Evolutionary conservation across 208 protist genomes (phyloP).

Genomic region (Leishmania amazonensis): DNA sequence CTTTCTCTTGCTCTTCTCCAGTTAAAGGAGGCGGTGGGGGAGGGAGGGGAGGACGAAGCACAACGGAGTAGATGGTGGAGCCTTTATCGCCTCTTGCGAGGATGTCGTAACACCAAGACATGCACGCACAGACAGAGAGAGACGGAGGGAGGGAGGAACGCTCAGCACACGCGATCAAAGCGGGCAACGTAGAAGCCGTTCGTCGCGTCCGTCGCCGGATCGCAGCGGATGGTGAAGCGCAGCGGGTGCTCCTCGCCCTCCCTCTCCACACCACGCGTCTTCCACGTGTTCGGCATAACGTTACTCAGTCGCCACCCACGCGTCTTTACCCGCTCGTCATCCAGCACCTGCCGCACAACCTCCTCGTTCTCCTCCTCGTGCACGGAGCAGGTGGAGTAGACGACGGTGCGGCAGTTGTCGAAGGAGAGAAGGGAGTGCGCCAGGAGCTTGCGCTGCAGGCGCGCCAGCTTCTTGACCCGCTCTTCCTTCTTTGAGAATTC

Average conservation of each 20-base stretch:
- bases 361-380: constrained; percentile 91
- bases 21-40: not conserved
- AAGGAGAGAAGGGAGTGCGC: constrained; percentile 89
- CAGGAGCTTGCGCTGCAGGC: constrained; percentile 88
- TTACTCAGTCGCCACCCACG: constrained; percentile 81
- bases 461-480: constrained; percentile 75
- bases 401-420: constrained; percentile 83
- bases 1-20: not conserved
- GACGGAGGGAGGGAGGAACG: not conserved
- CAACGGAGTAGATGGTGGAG: not conserved
- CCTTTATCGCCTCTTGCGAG: not conserved
- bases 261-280: constrained; percentile 48
- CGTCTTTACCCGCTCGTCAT: constrained; percentile 68
- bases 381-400: constrained; percentile 93
- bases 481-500: constrained; percentile 62
- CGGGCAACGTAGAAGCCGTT: constrained; percentile 91
- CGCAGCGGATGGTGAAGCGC: constrained; percentile 85
- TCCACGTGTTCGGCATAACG: constrained; percentile 78
- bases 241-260: constrained; percentile 41
- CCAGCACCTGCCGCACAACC: constrained; percentile 84
- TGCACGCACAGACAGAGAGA: not conserved
- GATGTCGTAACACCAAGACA: not conserved
- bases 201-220: constrained; percentile 65
- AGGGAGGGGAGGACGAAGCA: not conserved
- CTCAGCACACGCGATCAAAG: constrained; percentile 61